Evolutionary conservation across 768 basidiomycete species (phyloP).

Genomic region (Kwoniella europaea): DNA sequence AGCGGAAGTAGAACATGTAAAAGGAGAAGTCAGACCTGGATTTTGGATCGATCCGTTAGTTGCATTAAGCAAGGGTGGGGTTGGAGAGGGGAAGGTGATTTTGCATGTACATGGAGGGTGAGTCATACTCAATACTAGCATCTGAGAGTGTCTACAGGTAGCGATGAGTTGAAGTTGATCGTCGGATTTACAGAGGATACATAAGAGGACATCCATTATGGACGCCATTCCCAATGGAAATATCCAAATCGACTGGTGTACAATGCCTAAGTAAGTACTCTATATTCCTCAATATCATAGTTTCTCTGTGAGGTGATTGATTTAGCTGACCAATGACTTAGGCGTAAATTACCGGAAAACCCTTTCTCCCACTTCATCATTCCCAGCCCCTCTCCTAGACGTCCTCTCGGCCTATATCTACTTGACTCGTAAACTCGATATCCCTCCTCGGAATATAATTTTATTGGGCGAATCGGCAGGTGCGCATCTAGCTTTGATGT

Average conservation of each 20-base stretch:
- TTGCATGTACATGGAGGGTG: conserved; percentile 57
- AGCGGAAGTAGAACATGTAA: conserved; percentile 22
- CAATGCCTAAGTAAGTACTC: conserved; percentile 27
- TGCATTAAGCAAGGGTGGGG: conserved; percentile 27
- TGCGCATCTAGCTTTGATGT: conserved; percentile 66
- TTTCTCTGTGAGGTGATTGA: too few species aligned
- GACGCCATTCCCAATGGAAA: conserved; percentile 43
- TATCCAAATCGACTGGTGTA: conserved; percentile 29
- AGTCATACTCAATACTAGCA: conserved; percentile 18
- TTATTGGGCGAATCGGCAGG: conserved; percentile 78
- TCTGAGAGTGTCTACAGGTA: background rate
- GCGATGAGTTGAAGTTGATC: background rate
- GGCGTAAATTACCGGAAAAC: conserved; percentile 74
- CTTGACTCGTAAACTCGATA: conserved; percentile 65
- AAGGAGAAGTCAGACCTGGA: conserved; percentile 29
- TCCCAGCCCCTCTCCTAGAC: conserved; percentile 76
- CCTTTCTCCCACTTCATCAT: conserved; percentile 64
- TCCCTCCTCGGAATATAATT: conserved; percentile 68
- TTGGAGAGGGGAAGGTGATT: conserved; percentile 53
- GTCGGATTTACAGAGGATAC: conserved; percentile 30
- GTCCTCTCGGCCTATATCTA: conserved; percentile 74
- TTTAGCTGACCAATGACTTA: conserved; percentile 58
- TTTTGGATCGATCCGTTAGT: conserved; percentile 42
- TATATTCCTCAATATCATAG: background rate
- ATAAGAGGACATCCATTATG: conserved; percentile 45